Evolutionary conservation across 305 asterid genomes (phyloP).

Genomic region (Rubia tinctorum): DNA sequence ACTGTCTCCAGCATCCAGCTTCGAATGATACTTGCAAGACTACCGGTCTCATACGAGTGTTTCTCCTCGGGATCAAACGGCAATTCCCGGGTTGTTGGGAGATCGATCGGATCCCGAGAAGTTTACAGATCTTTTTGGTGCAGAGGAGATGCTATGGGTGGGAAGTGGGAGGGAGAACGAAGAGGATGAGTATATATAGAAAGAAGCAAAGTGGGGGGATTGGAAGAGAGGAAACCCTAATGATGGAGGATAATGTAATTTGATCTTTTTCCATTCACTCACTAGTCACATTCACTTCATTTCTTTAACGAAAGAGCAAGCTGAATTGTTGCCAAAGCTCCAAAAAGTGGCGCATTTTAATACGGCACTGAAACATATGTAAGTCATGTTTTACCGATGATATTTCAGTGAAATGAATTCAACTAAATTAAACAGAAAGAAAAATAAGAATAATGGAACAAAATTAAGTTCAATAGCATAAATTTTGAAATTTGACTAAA

Average conservation of each 20-base stretch:
- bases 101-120: conserved; percentile 43
- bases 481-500: too few species aligned
- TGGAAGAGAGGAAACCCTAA: conserved; percentile 51
- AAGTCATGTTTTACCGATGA: too few species aligned
- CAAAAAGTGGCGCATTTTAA: conserved; percentile 52
- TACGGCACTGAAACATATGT: conserved; percentile 21
- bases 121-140: neutral
- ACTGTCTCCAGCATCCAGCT: neutral
- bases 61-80: conserved; percentile 47
- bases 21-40: too few species aligned
- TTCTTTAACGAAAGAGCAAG: neutral
- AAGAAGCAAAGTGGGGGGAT: conserved; percentile 8
- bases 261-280: neutral
- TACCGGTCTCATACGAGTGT: neutral
- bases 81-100: neutral
- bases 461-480: too few species aligned
- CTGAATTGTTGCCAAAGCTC: conserved; percentile 76
- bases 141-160: conserved; percentile 22
- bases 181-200: conserved; percentile 17
- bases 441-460: neutral
- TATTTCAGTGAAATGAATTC: too few species aligned
- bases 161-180: conserved; percentile 29
- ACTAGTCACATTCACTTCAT: neutral
- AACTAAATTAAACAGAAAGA: too few species aligned
- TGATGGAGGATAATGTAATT: conserved; percentile 47